Conservation (phyloP, 371 early-diverging fungal species). For the Coemansia sp. region DNA sequence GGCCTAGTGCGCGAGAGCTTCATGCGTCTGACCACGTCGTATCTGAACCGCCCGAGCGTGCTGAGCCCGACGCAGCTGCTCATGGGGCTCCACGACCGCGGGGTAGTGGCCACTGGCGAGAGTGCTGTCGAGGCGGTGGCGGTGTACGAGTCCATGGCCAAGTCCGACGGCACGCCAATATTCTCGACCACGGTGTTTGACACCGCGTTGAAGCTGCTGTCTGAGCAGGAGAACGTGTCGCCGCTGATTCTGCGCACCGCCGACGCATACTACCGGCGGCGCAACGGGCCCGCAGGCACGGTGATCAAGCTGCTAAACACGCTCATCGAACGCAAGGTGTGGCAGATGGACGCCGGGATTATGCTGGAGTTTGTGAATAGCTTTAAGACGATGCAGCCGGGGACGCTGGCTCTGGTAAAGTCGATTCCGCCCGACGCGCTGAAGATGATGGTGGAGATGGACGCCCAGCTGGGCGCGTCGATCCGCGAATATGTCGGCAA, state of each 20-base stretch:
- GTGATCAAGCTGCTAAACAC: constrained; percentile 18
- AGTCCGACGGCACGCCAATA: constrained; percentile 15
- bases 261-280: constrained; percentile 15
- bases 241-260: constrained; percentile 37
- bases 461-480: background rate
- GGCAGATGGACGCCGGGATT: constrained; percentile 26
- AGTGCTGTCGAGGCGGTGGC: constrained; percentile 18
- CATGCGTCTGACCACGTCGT: constrained; percentile 30
- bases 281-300: constrained; percentile 23
- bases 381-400: constrained; percentile 25
- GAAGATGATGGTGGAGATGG: constrained; percentile 21
- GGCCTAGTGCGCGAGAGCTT: constrained; percentile 57
- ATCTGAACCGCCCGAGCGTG: constrained; percentile 27
- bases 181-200: constrained; percentile 25
- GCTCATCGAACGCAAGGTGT: constrained; percentile 37
- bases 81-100: constrained; percentile 27
- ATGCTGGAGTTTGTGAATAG: constrained; percentile 16
- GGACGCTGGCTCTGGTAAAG: constrained; percentile 32
- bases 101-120: background rate
- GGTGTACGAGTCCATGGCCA: constrained; percentile 18
- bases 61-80: constrained; percentile 46
- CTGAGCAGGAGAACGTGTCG: constrained; percentile 20
- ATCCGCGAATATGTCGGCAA: constrained; percentile 29
- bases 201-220: constrained; percentile 32
- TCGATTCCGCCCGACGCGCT: constrained; percentile 23